Conservation (phyloP, 805 yeast genomes). For the Metschnikowia lachancei region DNA sequence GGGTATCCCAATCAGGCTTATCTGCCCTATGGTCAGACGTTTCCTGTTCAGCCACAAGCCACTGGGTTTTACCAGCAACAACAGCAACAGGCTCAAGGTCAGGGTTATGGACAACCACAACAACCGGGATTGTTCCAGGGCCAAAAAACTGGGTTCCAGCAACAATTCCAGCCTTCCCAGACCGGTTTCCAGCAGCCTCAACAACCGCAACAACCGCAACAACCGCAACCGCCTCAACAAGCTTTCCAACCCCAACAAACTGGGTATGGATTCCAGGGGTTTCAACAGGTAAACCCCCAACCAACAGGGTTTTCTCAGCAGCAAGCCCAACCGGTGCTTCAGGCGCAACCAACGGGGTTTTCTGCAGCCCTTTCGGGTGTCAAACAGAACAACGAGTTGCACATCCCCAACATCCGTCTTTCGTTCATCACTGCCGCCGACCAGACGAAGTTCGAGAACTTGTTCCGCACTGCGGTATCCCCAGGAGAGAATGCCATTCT, state of each 20-base stretch:
- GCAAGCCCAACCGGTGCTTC: conserved; percentile 23
- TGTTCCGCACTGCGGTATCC: conserved; percentile 77
- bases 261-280: conserved; percentile 10
- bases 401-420: conserved; percentile 72
- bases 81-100: conserved; percentile 27
- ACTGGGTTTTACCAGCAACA: conserved; percentile 21
- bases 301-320: conserved; percentile 11
- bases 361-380: conserved; percentile 38
- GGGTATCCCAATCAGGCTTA: conserved; percentile 18
- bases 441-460: conserved; percentile 80
- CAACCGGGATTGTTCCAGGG: conserved; percentile 22
- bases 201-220: conserved; percentile 5
- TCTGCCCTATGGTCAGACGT: conserved; percentile 25
- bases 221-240: too few relatives aligned
- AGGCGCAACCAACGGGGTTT: conserved; percentile 49
- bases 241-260: conserved; percentile 1
- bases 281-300: conserved; percentile 3
- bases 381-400: conserved; percentile 54
- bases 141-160: conserved; percentile 18
- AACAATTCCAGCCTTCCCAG: conserved; percentile 28
- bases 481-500: conserved; percentile 64
- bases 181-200: conserved; percentile 16
- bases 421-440: conserved; percentile 83
- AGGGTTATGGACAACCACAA: conserved; percentile 17
- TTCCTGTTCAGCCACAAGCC: conserved; percentile 26